Base-by-base conservation (phyloP, 257 asterid species). In the Perilla frutescens region DNA sequence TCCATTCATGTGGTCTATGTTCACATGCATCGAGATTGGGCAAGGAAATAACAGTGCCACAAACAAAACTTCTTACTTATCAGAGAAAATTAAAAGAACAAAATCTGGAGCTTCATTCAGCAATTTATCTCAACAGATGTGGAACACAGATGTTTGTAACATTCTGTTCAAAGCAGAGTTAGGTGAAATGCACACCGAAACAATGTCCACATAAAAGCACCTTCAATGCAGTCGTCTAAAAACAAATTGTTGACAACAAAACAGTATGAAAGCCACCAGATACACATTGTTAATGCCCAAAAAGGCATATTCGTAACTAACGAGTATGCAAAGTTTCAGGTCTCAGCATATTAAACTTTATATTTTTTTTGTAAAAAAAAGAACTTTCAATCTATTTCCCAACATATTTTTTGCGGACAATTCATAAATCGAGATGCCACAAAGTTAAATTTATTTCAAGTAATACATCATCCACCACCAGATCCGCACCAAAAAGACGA, bases 401-500 rank as follows among this genome's bases (percentile, higher is more conserved):
- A 29, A 14, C 55, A 45, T 50, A 58, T 36, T 26, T 48, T 62
- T 62, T 14, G 4, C 1, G 14, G n/a, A 29, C 53, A 45, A 37
- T n/a, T 62, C 68, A 11, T 20, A 65, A 70, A 62, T 70, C 47
- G 54, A 53, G 36, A 66, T 55, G 58, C 47, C 77, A 57, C 26
- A 66, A n/a, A 58, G 40, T 72, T 31, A 45, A 77, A 69, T 26
- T 47, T 3, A 68, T 45, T 69, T 54, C 65, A 45, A 59, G 62
- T 1, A 62, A 65, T 40, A 74, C 72, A 68, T 29, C 60, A 37
- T 48, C 76, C 57, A 62, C 47, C 74, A 8, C 47, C 83, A 74
- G 79, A 80, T 80, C 84, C 76, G 50, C 66, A 49, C 62, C 75
- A 57, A 58, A 74, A 36, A 8, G 32, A 48, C 45, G 4, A 6